A percentile compares a stretch with the other conserved stretches of the same genome.
Evolutionary conservation across 108 stramenopile species (phyloP).

Genomic region (Discostella pseudostelligera): DNA sequence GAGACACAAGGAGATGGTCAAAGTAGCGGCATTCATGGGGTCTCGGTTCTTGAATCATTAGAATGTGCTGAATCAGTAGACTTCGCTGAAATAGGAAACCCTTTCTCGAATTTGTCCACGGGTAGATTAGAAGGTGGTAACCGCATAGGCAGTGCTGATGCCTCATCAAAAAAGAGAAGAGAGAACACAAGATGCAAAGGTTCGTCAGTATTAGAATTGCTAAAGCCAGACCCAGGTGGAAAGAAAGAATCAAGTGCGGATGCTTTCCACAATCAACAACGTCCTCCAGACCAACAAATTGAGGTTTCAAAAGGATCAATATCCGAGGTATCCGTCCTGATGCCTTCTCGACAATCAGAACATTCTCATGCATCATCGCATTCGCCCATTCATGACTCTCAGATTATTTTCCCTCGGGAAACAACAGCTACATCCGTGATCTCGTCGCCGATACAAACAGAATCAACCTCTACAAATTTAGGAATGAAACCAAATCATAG

Average conservation of each 20-base stretch:
- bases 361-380: slow-evolving; percentile 1
- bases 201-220: slow-evolving; percentile 10
- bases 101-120: neutral
- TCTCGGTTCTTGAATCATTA: neutral
- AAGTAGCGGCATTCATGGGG: neutral
- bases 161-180: slow-evolving; percentile 11
- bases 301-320: neutral
- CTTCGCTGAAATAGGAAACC: neutral
- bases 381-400: neutral
- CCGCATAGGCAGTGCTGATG: neutral
- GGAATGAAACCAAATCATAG: slow-evolving; percentile 20
- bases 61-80: neutral
- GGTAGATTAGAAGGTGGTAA: slow-evolving; percentile 2
- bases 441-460: slow-evolving; percentile 4
- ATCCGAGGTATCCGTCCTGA: neutral
- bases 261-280: neutral
- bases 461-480: neutral
- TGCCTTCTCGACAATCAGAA: neutral
- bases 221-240: slow-evolving; percentile 1
- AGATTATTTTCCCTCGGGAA: neutral
- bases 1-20: slow-evolving; percentile 1
- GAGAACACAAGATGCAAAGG: slow-evolving; percentile 16
- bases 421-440: neutral
- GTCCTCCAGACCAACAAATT: neutral
- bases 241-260: slow-evolving; percentile 1